A percentile compares a stretch with the other conserved stretches of the same genome.
Evolutionary conservation across 2,329 filamentous ascomycete genomes (phyloP).

Genomic region (Pleomassaria siparia): DNA sequence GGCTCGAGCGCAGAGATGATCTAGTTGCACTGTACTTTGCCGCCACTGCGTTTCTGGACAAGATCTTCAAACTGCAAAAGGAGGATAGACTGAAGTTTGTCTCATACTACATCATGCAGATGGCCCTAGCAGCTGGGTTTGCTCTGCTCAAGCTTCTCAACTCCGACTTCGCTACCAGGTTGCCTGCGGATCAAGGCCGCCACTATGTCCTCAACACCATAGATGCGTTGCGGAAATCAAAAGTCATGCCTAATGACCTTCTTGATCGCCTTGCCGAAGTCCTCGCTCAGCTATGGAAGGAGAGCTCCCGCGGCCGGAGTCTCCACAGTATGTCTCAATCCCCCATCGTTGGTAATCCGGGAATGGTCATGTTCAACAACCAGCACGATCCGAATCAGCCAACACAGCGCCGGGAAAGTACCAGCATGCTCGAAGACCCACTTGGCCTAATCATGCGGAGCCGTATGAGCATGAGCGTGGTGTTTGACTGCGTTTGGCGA

Average conservation of each 20-base stretch:
- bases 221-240: constrained; percentile 68
- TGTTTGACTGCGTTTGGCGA: constrained; percentile 83
- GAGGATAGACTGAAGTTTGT: constrained; percentile 65
- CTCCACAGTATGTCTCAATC: constrained; percentile 42
- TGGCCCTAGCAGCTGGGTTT: constrained; percentile 80
- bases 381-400: constrained; percentile 23
- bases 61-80: constrained; percentile 54
- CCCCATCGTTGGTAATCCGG: constrained; percentile 35
- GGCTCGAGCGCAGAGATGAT: constrained; percentile 61
- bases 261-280: constrained; percentile 78
- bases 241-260: constrained; percentile 75
- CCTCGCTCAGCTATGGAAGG: constrained; percentile 87
- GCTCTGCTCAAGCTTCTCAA: constrained; percentile 75
- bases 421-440: constrained; percentile 61
- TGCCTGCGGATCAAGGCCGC: constrained; percentile 65
- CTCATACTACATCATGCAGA: constrained; percentile 79
- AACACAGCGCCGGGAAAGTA: constrained; percentile 30
- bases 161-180: constrained; percentile 69
- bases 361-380: constrained; percentile 37
- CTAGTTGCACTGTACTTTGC: constrained; percentile 75
- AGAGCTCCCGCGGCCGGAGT: constrained; percentile 41
- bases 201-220: constrained; percentile 72
- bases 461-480: constrained; percentile 80
- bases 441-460: constrained; percentile 81
- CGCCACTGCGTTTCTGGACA: constrained; percentile 68